These are phyloP conservation scores for Eucalyptus caleyi DNA, from an alignment of 345 rosid species.

Conservation along the genomic window DNA sequence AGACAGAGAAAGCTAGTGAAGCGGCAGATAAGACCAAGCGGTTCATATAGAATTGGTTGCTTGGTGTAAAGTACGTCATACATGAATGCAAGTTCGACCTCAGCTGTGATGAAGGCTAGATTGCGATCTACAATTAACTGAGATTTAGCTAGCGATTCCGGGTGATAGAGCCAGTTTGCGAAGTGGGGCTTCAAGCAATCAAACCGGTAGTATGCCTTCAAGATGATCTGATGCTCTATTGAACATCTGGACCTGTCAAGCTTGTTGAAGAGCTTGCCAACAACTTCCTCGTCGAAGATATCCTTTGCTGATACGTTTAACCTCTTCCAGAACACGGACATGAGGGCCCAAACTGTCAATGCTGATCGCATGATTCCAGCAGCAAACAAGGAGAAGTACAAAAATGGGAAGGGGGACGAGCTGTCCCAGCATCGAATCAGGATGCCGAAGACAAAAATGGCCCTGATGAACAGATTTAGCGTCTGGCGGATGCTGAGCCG, in stretches of 20 bases:
- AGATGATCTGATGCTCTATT: neutral
- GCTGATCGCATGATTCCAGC: neutral
- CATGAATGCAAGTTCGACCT: slow-evolving; percentile 24
- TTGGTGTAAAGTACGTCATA: slow-evolving; percentile 28
- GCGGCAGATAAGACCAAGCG: slow-evolving; percentile 1
- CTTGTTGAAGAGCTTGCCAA: neutral
- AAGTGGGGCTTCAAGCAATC: neutral
- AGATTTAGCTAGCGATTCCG: neutral
- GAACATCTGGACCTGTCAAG: neutral
- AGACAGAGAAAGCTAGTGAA: neutral
- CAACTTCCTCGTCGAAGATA: neutral
- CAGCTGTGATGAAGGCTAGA: slow-evolving; percentile 6
- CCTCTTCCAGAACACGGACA: neutral
- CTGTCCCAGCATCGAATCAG: neutral
- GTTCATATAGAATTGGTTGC: neutral
- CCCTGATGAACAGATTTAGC: neutral
- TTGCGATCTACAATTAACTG: neutral
- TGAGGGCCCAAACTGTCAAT: neutral
- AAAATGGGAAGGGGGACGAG: neutral
- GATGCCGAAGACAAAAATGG: neutral
- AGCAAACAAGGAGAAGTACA: neutral
- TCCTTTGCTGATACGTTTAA: neutral
- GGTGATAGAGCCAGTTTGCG: neutral
- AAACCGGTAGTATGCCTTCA: neutral
- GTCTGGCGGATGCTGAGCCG: neutral